Evolutionary conservation across 768 basidiomycete genomes (phyloP).

Genomic region (Mycena vulgaris): DNA sequence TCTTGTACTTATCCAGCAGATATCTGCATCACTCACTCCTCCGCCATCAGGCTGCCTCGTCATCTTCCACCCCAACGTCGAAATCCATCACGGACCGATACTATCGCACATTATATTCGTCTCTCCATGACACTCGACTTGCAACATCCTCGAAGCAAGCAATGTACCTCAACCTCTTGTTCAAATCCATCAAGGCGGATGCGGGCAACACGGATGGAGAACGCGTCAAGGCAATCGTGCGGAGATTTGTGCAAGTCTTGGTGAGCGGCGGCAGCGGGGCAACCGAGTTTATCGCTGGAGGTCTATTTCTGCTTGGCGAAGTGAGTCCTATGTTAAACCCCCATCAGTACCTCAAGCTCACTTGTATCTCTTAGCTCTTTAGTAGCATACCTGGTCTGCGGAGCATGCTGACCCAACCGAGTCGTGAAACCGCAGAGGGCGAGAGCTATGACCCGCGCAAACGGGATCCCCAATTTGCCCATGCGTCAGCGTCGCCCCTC

Average conservation of each 20-base stretch:
- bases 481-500: conserved; percentile 83
- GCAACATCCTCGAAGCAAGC: conserved; percentile 92
- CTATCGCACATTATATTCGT: conserved; percentile 91
- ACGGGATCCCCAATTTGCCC: conserved; percentile 90
- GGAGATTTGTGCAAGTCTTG: conserved; percentile 87
- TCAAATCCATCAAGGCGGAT: conserved; percentile 87
- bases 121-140: conserved; percentile 87
- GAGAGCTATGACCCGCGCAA: conserved; percentile 88
- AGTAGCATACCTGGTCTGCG: conserved; percentile 60
- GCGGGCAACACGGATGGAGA: conserved; percentile 60
- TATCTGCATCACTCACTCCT: conserved; percentile 69
- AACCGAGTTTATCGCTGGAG: conserved; percentile 91
- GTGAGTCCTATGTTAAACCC: conserved; percentile 58
- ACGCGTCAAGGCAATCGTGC: conserved; percentile 85
- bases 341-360: not conserved
- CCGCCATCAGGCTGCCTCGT: conserved; percentile 54
- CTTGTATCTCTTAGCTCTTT: conserved; percentile 52
- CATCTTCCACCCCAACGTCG: conserved; percentile 56
- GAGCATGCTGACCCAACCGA: conserved; percentile 52
- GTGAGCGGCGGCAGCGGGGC: conserved; percentile 79
- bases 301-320: conserved; percentile 89
- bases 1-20: conserved; percentile 89
- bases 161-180: conserved; percentile 95
- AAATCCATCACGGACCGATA: conserved; percentile 75
- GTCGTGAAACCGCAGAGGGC: conserved; percentile 45